Evolutionary conservation across 2,329 filamentous ascomycete species (phyloP), one percentile per base, ranked within the genome.

Genomic region (Microsporum canis): DNA sequence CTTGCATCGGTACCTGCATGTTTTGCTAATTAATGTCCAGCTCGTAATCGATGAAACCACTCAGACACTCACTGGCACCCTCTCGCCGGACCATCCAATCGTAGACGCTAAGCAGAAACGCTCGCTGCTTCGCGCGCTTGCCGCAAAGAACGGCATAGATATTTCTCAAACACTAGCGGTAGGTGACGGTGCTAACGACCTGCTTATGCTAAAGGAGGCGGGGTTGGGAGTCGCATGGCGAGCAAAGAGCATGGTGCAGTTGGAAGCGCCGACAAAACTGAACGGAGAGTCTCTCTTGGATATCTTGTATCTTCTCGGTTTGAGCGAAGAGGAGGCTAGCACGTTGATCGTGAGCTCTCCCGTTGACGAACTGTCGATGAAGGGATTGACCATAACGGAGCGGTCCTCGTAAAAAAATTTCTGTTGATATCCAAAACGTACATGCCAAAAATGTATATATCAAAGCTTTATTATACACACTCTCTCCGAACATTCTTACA

Each of bases 131-230:
- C 69, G 77, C 6, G 76, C 78, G 55, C 78, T 86, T 63, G 82
- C 83, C 3, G 75, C 74, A 12, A 77, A 80, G 41, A 79, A 84
- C 63, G 75, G 74, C 1, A 81, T 86, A 31, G 71, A 77, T 1
- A 71, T 82, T 6, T 77, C 80, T 5, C 79, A 83, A 67, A 80
- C 80, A 2, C 71, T 86, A 36, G 80, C 80, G 10, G 79, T 87
- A 1, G 84, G 84, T 7, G 84, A 87, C 66, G 84, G 84, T 38
- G 84, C 83, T 29, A 87, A 87, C 65, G 84, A 87, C 67, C 73
- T 87, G 31, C 79, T 80, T 14, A 87, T 87, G 84, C 82, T 87
- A 72, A 76, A 80, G 57, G 78, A 80, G 5, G 83, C 84, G 4
- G 84, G 82, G 5, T 69, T 86, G 49, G 84, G 84, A 7, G 78